phyloP scores from a whole-genome alignment of 495 filamentous ascomycete genomes.

The Penicillium turbatum region DNA sequence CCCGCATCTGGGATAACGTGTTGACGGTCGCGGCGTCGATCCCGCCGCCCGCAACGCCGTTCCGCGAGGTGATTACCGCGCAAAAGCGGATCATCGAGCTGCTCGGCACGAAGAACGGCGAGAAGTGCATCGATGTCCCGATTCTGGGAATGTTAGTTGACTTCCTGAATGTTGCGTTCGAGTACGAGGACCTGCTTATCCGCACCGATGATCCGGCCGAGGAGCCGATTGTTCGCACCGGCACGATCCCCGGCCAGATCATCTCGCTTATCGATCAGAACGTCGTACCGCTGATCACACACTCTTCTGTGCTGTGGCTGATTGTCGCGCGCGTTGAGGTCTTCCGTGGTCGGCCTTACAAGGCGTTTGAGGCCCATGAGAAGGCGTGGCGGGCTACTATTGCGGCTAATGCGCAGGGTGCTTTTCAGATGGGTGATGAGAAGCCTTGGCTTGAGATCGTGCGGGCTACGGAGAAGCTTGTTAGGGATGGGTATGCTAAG shows the following conservation, averaged over 20 bases:
- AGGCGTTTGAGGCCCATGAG: constrained; percentile 77
- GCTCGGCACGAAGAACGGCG: constrained; percentile 60
- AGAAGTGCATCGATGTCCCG: constrained; percentile 70
- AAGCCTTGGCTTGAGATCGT: constrained; percentile 47
- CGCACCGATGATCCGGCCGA: constrained; percentile 13
- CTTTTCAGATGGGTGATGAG: constrained; percentile 48
- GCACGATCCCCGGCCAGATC: constrained; percentile 51
- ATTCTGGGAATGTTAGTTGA: constrained; percentile 67
- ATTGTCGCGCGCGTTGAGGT: constrained; percentile 65
- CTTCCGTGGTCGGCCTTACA: constrained; percentile 61
- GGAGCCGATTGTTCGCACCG: constrained; percentile 36
- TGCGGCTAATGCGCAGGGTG: constrained; percentile 46
- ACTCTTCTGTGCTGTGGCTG: constrained; percentile 68
- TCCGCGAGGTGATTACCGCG: constrained; percentile 67
- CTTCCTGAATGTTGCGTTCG: constrained; percentile 56
- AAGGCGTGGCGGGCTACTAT: constrained; percentile 76
- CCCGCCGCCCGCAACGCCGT: constrained; percentile 64
- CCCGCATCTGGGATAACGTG: constrained; percentile 93
- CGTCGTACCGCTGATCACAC: constrained; percentile 79
- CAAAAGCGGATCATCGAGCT: constrained; percentile 71
- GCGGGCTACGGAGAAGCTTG: constrained; percentile 43
- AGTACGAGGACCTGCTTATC: constrained; percentile 38
- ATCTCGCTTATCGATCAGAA: constrained; percentile 65
- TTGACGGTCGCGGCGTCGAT: constrained; percentile 77
- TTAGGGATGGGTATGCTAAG: constrained; percentile 47